Conservation (phyloP, 2,329 filamentous ascomycete genomes). For the Penicillium italicum region DNA sequence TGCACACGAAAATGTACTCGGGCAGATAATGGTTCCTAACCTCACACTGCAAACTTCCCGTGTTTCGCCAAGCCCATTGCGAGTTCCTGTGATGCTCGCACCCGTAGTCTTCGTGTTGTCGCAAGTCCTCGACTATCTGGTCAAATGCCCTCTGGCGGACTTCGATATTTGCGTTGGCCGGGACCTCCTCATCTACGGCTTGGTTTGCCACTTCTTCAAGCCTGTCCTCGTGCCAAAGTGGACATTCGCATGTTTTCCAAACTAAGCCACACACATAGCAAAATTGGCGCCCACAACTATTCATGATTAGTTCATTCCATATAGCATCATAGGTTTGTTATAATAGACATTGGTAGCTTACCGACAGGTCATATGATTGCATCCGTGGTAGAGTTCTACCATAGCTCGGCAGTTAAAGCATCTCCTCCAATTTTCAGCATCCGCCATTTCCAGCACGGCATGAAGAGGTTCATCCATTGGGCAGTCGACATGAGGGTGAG, state of each 20-base stretch:
- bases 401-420: conserved; percentile 17
- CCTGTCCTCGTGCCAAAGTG: conserved; percentile 9
- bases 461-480: conserved; percentile 13
- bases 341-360: not conserved
- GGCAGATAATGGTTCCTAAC: not conserved
- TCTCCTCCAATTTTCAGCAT: conserved; percentile 6
- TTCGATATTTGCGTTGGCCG: not conserved
- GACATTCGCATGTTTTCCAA: conserved; percentile 12
- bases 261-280: conserved; percentile 6
- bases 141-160: conserved; percentile 4
- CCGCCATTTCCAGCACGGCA: conserved; percentile 11
- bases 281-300: conserved; percentile 11
- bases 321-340: not conserved
- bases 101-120: conserved; percentile 4
- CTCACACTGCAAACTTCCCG: not conserved
- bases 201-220: conserved; percentile 3
- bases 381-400: conserved; percentile 14
- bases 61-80: conserved; percentile 7
- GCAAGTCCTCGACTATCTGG: conserved; percentile 1
- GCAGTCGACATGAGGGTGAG: conserved; percentile 16
- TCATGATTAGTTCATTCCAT: not conserved
- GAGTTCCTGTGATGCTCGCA: conserved; percentile 12
- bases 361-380: conserved; percentile 20
- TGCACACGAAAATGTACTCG: conserved; percentile 13
- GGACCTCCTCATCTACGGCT: conserved; percentile 8